A percentile compares a stretch with the other conserved stretches of the same genome.
Evolutionary conservation across 768 basidiomycete genomes (phyloP).

Genomic region (Termitomyces sp.): DNA sequence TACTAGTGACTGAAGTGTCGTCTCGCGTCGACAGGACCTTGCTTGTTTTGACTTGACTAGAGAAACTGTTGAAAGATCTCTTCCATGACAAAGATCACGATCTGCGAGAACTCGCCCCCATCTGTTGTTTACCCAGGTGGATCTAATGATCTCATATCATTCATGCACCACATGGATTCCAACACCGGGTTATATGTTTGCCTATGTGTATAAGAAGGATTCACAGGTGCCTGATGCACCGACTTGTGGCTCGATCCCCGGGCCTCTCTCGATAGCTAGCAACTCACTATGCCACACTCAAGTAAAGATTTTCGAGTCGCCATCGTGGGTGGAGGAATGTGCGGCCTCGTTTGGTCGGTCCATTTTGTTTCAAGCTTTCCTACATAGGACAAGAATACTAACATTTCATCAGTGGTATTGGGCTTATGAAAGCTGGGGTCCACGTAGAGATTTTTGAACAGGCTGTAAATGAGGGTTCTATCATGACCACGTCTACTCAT

Average conservation of each 20-base stretch:
- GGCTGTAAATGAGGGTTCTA: slow-evolving; percentile 30
- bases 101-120: not conserved
- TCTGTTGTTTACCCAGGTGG: not conserved
- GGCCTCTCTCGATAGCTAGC: not conserved
- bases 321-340: slow-evolving; percentile 57
- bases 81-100: not conserved
- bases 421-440: slow-evolving; percentile 40
- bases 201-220: not conserved
- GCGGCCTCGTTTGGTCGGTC: slow-evolving; percentile 43
- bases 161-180: not conserved
- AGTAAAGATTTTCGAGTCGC: slow-evolving; percentile 46
- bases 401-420: slow-evolving; percentile 34
- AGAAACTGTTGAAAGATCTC: not conserved
- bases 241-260: not conserved
- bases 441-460: slow-evolving; percentile 51
- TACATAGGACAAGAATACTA: not conserved
- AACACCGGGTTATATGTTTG: not conserved
- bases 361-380: not conserved
- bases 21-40: not conserved
- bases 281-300: slow-evolving; percentile 4
- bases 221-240: too few species aligned
- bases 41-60: not conserved
- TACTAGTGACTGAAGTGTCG: not conserved
- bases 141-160: not conserved
- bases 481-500: not conserved